Evolutionary conservation across 2,329 filamentous ascomycete genomes (phyloP), one percentile per base, ranked within the genome.

Genomic region (Claviceps sp.): DNA sequence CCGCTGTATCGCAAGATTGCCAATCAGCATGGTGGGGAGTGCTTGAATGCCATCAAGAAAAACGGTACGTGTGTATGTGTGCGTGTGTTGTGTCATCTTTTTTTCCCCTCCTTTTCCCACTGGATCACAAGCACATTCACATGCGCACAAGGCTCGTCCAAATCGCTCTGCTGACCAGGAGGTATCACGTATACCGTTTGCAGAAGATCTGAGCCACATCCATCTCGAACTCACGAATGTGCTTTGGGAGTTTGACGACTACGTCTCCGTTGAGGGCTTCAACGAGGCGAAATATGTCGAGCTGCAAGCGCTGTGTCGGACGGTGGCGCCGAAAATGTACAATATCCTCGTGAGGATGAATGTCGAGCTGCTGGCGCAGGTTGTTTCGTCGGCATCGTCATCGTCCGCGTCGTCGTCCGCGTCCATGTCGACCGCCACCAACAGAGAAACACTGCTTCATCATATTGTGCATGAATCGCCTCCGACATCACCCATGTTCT

Each of bases 241-340:
- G 22, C 63, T 80, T 7, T 80, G 76, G 70, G 76, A 75, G 49
- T 79, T 81, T 57, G 77, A 81, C 54, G 76, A 80, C 52, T 78
- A 68, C 56, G 61, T 73, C 55, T 72, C 75, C 48, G 57, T 64
- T 10, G 71, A 75, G 41, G 67, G 66, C 26, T 80, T 80, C 55
- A 73, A 79, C 19, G 61, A 65, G 30, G 67, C 67, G 22, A 75
- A 73, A 55, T 80, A 73, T 51, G 61, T 65, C 24, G 68, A 74
- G 55, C 65, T 80, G 2, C 73, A 74, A 58, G 68, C 69, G 38
- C 58, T 71, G 2, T 76, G 74, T n/a, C 70, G 75, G 50, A 71
- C 69, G 47, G 68, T 72, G 1, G 75, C 76, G 2, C 70, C 74
- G 1, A 69, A 66, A 49, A 71, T 78, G 14, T 64, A 70, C 48